phyloP scores from a whole-genome alignment of 495 filamentous ascomycete genomes.

The Lasiosphaeria ovina region DNA sequence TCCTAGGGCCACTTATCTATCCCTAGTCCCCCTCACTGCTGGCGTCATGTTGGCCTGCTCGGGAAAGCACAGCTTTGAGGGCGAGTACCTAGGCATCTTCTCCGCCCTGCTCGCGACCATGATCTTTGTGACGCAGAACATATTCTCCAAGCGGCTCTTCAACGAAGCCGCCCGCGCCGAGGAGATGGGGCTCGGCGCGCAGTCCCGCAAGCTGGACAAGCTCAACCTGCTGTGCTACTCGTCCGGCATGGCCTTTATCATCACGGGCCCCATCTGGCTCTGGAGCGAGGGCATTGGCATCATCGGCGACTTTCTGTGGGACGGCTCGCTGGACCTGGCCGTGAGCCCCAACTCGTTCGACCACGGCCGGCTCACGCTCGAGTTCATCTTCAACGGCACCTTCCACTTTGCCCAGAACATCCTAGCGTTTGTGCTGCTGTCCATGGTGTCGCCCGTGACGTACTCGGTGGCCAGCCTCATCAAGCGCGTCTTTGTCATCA shows the following conservation, averaged over 20 bases:
- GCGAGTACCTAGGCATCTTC: slow-evolving; percentile 81
- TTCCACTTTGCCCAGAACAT: slow-evolving; percentile 98
- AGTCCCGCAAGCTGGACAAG: slow-evolving; percentile 82
- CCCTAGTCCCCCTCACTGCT: slow-evolving; percentile 83
- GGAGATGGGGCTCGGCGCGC: slow-evolving; percentile 57
- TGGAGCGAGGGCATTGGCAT: slow-evolving; percentile 82
- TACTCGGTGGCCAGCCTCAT: slow-evolving; percentile 95
- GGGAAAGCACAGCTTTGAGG: slow-evolving; percentile 68
- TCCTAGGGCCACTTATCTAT: slow-evolving; percentile 83
- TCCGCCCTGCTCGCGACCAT: slow-evolving; percentile 84
- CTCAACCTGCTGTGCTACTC: slow-evolving; percentile 97
- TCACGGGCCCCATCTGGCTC: slow-evolving; percentile 93
- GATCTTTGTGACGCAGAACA: slow-evolving; percentile 98
- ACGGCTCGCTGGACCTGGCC: slow-evolving; percentile 59
- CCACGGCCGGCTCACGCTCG: slow-evolving; percentile 72
- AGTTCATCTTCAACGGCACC: slow-evolving; percentile 95
- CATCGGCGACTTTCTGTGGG: slow-evolving; percentile 68
- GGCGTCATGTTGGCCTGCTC: slow-evolving; percentile 96
- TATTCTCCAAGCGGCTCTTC: slow-evolving; percentile 98
- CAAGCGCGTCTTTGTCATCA: slow-evolving; percentile 96
- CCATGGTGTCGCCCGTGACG: slow-evolving; percentile 90
- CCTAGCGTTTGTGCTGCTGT: slow-evolving; percentile 85
- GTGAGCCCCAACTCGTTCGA: slow-evolving; percentile 67
- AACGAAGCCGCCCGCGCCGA: slow-evolving; percentile 86
- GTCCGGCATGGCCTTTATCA: slow-evolving; percentile 81